Base-by-base conservation (phyloP, 2,329 filamentous ascomycete species). In the Penicillium fuscoglaucum region DNA sequence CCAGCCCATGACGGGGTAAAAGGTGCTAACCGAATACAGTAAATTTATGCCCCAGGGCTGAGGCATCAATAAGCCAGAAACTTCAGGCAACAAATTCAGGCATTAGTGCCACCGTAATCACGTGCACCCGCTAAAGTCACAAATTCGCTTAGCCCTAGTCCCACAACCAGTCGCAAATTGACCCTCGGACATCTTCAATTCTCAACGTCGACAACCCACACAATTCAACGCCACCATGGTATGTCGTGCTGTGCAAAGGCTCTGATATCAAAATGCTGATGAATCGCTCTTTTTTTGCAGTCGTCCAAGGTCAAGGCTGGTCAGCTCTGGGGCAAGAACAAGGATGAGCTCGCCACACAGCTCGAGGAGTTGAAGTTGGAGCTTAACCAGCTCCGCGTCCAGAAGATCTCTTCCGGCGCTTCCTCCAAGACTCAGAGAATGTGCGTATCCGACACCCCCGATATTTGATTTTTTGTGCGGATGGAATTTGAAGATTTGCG, bases 251-350 rank as follows among this genome's bases (percentile, higher is more conserved):
- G 61, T 56, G 47, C 44, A 60, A 54, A 57, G 50, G 55, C 54
- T 49, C 31, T 58, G 51, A 48, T 48, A 49, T 31, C 47, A 43
- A 51, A 57, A 52, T 62, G 59, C 68, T 71, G 65, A 71, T 62
- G 62, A 55, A 59, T 57, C 50, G 41, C 55, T 64, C 57, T 47
- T 63, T 60, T 61, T 55, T 61, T 68, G 52, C 72, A 86, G 83
- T 87, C 85, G 79, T 81, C 80, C 72, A 87, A 87, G 87, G 91
- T 99, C 83, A 98, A 97, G 90, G 88, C 93, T 81, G 87, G 87
- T 83, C 87, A 90, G 84, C 91, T 99, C 82, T 98, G 95, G 95
- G 88, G 87, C 84, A 99, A 99, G 91, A 93, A 87, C 89, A 98
- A 98, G 89, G 91, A 96, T 78, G 96, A 99, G 76, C 87, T 99